Conservation (phyloP, 2,329 filamentous ascomycete genomes). For the Talaromyces sp. region DNA sequence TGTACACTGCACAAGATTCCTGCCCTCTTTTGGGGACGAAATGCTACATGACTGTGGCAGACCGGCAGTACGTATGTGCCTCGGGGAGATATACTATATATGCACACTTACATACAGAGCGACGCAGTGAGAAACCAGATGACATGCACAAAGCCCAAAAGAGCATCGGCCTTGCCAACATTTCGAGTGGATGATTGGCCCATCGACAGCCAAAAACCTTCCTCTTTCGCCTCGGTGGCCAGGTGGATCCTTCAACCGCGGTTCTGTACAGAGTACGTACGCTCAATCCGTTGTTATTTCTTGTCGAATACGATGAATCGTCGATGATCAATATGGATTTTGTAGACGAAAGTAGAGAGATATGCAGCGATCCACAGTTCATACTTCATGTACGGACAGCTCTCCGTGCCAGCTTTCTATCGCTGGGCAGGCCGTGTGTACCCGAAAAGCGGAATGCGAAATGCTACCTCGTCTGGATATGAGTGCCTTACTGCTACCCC, state of each 20-base stretch:
- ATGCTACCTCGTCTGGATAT: neutral
- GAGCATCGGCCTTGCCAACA: neutral
- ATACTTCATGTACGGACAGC: neutral
- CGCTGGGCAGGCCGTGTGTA: neutral
- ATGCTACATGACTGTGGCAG: neutral
- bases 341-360: neutral
- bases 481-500: neutral
- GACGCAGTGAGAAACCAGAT: neutral
- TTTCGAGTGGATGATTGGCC: neutral
- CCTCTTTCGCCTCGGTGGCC: neutral
- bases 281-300: neutral
- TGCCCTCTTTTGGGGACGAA: neutral
- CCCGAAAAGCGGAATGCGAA: conserved; percentile 3
- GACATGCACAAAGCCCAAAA: neutral
- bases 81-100: conserved; percentile 1
- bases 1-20: no score
- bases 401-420: neutral
- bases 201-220: neutral
- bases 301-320: neutral
- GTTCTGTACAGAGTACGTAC: neutral
- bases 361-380: neutral
- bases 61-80: neutral
- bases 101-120: neutral
- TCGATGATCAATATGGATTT: neutral
- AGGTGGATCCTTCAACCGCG: neutral